Conservation (phyloP, 108 stramenopile genomes). For the Cyclotella sp. region DNA sequence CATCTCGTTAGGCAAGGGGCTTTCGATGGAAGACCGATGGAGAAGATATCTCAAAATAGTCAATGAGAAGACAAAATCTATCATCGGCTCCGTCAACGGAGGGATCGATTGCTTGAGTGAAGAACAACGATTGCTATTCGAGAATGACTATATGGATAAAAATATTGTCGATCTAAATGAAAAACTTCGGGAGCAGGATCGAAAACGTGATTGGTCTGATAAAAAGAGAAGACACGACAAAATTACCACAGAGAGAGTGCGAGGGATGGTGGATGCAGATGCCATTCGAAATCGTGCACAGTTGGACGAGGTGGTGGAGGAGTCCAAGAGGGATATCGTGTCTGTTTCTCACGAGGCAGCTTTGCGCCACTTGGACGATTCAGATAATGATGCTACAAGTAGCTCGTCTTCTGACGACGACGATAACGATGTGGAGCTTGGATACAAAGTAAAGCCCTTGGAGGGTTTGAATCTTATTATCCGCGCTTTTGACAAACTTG, state of each 20-base stretch:
- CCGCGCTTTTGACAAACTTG: conserved; percentile 65
- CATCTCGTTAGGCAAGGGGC: conserved; percentile 60
- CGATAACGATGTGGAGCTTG: conserved; percentile 51
- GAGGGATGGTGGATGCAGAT: conserved; percentile 62
- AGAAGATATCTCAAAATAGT: conserved; percentile 65
- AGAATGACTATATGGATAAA: conserved; percentile 73
- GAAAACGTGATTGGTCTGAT: conserved; percentile 55
- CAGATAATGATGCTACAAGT: conserved; percentile 15
- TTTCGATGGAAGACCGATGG: conserved; percentile 63
- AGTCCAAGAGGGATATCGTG: conserved; percentile 49
- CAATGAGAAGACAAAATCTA: conserved; percentile 71
- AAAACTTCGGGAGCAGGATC: conserved; percentile 20
- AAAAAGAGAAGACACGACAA: conserved; percentile 68
- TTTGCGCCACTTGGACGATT: not conserved
- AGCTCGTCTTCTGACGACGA: conserved; percentile 52
- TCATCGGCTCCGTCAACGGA: conserved; percentile 44
- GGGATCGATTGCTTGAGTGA: conserved; percentile 60
- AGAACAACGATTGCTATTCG: conserved; percentile 75
- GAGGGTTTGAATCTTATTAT: conserved; percentile 63
- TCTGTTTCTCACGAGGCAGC: conserved; percentile 10
- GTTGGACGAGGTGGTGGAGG: conserved; percentile 81
- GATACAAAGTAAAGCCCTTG: conserved; percentile 45
- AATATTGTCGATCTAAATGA: conserved; percentile 57
- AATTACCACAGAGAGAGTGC: conserved; percentile 69
- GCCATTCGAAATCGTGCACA: conserved; percentile 70